Base-by-base conservation (phyloP, 2,329 filamentous ascomycete genomes). In the Cryphonectria naterciae region DNA sequence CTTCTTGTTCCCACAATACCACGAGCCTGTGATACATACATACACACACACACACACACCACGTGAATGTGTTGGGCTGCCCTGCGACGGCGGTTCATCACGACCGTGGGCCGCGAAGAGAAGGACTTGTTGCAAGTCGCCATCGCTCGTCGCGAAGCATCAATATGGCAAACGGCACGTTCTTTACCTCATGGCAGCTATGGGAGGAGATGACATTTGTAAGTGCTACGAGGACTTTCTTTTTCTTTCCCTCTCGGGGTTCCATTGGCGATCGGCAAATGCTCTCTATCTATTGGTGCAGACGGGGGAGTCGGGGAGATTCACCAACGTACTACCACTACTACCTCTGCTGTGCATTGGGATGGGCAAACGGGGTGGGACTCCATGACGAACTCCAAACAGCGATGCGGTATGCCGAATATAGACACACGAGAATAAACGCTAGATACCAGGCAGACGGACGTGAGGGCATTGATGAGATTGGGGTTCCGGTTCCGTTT, bases 181-280 rank as follows among this genome's bases (percentile, higher is more conserved):
- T 94, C 80, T 93, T 92, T 80, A 77, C 84, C 58, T 85, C 83
- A 65, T 97, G 94, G 94, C 84, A 87, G 75, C 83, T 96, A 76
- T 97, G 94, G 94, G 89, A 96, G 85, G 90, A 97, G 83, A 91
- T 97, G 90, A 93, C 91, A 68, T 93, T 97, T 83, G 94, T 97
- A 84, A 85, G 92, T 86, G 41, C 8, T 32, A n/a, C n/a, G n/a
- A n/a, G n/a, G n/a, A n/a, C n/a, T n/a, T n/a, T n/a, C n/a, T n/a
- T n/a, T n/a, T n/a, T n/a, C n/a, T n/a, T n/a, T n/a, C n/a, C n/a
- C n/a, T n/a, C n/a, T n/a, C n/a, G n/a, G 22, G 7, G 7, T 0
- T n/a, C 7, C 22, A 22, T n/a, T n/a, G 58, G 22, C 19, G 19
- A 39, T 37, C 58, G 10, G 35, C 13, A 17, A 22, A 22, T n/a